phyloP scores from a whole-genome alignment of 768 basidiomycete species.

The Russula abietina region DNA sequence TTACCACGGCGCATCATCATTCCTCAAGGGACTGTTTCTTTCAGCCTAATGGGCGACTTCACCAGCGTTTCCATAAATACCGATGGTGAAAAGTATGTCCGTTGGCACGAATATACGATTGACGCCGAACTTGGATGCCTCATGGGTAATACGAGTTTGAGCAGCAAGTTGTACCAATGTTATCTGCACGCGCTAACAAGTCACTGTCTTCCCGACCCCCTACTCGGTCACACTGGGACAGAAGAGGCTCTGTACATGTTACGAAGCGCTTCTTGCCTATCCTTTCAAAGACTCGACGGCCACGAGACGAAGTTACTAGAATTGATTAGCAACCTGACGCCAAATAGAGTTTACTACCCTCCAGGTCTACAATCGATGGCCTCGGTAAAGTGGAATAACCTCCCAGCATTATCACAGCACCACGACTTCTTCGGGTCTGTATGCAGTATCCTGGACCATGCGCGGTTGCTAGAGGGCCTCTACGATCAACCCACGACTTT shows the following conservation, averaged over 20 bases:
- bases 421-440: slow-evolving; percentile 1
- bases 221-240: slow-evolving; percentile 40
- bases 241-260: slow-evolving; percentile 40
- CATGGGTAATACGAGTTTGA: slow-evolving; percentile 28
- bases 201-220: slow-evolving; percentile 39
- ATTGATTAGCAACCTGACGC: slow-evolving; percentile 1
- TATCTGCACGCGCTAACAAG: slow-evolving; percentile 45
- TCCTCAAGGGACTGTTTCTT: slow-evolving; percentile 4
- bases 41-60: neutral
- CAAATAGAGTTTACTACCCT: slow-evolving; percentile 11
- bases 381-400: slow-evolving; percentile 4
- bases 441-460: slow-evolving; percentile 1
- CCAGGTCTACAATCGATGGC: slow-evolving; percentile 4
- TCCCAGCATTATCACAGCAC: slow-evolving; percentile 10
- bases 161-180: slow-evolving; percentile 33
- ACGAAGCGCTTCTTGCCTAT: slow-evolving; percentile 34
- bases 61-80: slow-evolving; percentile 4
- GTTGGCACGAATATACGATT: slow-evolving; percentile 31
- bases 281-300: slow-evolving; percentile 35
- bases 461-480: neutral
- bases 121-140: slow-evolving; percentile 32
- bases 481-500: neutral
- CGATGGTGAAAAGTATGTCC: neutral
- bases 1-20: slow-evolving; percentile 10
- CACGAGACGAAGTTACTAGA: neutral